phyloP scores from a whole-genome alignment of 2,329 filamentous ascomycete genomes.

The Fusarium armeniacum region DNA sequence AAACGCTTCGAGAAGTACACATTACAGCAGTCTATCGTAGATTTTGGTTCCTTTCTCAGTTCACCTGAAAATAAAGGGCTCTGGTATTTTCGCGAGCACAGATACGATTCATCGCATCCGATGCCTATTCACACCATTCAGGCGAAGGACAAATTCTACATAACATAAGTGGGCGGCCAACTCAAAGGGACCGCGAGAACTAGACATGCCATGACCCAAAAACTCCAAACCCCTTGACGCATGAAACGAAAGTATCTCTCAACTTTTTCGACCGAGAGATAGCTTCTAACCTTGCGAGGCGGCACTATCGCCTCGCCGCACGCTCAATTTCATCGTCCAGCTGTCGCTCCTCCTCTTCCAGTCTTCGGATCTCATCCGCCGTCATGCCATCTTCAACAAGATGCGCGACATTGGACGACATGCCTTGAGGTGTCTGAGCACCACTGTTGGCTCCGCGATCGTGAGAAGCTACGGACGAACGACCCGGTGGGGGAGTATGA shows the following conservation, averaged over 20 bases:
- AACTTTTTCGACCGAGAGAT: conserved; percentile 19
- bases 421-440: conserved; percentile 51
- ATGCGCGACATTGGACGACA: conserved; percentile 61
- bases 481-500: conserved; percentile 30
- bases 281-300: conserved; percentile 21
- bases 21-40: conserved; percentile 6
- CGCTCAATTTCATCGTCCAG: conserved; percentile 70
- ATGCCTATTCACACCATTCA: conserved; percentile 5
- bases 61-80: conserved; percentile 19
- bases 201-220: conserved; percentile 32
- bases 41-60: conserved; percentile 14
- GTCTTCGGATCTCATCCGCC: conserved; percentile 65
- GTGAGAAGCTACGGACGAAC: conserved; percentile 40
- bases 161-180: conserved; percentile 17
- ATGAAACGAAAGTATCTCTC: conserved; percentile 26
- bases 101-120: conserved; percentile 15
- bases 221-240: conserved; percentile 47
- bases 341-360: conserved; percentile 71
- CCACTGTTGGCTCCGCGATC: conserved; percentile 33
- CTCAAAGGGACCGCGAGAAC: conserved; percentile 23
- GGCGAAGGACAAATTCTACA: conserved; percentile 20
- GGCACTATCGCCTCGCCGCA: conserved; percentile 52
- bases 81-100: conserved; percentile 40
- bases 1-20: conserved; percentile 20
- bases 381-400: conserved; percentile 74